A percentile compares a stretch with the other conserved stretches of the same genome.
Evolutionary conservation across 495 filamentous ascomycete genomes (phyloP).

Genomic region (Penicillium turbatum): DNA sequence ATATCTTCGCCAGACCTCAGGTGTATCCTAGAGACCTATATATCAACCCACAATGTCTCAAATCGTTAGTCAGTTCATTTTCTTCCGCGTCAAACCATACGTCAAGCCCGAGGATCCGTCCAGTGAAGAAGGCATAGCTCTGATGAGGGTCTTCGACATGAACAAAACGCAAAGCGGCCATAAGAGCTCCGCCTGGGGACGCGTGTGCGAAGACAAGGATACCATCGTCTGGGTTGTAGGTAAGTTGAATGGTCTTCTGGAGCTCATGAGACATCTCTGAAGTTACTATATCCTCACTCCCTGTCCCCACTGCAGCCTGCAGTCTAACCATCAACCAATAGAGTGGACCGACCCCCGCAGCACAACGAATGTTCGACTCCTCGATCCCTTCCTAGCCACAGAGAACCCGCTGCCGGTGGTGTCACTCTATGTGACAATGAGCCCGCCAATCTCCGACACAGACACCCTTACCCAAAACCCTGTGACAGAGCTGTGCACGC

Average conservation of each 20-base stretch:
- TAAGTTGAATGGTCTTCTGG: slow-evolving; percentile 11
- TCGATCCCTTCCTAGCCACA: slow-evolving; percentile 28
- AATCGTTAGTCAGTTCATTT: slow-evolving; percentile 37
- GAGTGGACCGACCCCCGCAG: slow-evolving; percentile 40
- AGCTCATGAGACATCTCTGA: not conserved
- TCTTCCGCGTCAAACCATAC: slow-evolving; percentile 35
- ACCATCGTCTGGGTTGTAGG: slow-evolving; percentile 40
- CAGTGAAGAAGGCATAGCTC: slow-evolving; percentile 29
- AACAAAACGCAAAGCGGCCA: slow-evolving; percentile 37
- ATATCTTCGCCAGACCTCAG: not conserved
- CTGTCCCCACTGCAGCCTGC: not conserved
- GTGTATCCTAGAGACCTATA: not conserved
- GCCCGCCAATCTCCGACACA: slow-evolving; percentile 27
- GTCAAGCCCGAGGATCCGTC: slow-evolving; percentile 41
- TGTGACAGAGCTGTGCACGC: slow-evolving; percentile 36
- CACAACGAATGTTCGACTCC: slow-evolving; percentile 13
- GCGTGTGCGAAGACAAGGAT: slow-evolving; percentile 34
- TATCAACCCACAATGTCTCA: slow-evolving; percentile 15
- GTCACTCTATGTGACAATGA: slow-evolving; percentile 32
- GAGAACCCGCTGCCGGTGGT: slow-evolving; percentile 15
- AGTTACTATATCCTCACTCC: not conserved
- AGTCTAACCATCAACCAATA: slow-evolving; percentile 9
- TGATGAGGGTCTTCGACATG: slow-evolving; percentile 27
- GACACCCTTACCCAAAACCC: slow-evolving; percentile 36
- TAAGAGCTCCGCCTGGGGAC: slow-evolving; percentile 38